Evolutionary conservation across 352 stramenopile genomes (phyloP), one percentile per base, ranked within the genome.

Genomic region (Lagenidium sp.): DNA sequence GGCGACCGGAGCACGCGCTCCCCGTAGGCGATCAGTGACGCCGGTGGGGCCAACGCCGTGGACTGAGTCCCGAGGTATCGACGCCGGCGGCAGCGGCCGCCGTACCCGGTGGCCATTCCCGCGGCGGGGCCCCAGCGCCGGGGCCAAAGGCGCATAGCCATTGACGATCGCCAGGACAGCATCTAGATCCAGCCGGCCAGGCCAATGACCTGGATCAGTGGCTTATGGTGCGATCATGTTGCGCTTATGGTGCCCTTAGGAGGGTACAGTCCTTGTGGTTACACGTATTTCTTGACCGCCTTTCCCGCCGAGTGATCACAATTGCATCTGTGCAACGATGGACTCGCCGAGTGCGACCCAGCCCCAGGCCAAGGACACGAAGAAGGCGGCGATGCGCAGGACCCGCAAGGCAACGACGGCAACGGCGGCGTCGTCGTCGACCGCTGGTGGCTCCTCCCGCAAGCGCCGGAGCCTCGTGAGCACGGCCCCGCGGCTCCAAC

Each of bases 11-110:
- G n/a, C 30, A 86, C 72, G n/a, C 63, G 65, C 44, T 66, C 58
- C 13, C 73, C 77, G 31, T 83, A 89, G 36, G 61, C 52, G 13
- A 89, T 41, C 8, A 88, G 55, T 29, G 75, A 88, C 45, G 81
- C 57, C 18, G 57, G 45, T 7, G 46, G 23, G 11, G 28, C 24
- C 3, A 31, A n/a, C n/a, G n/a, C n/a, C n/a, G n/a, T n/a, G n/a
- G n/a, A n/a, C n/a, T n/a, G n/a, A n/a, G n/a, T n/a, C n/a, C n/a
- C n/a, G n/a, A n/a, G n/a, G n/a, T 8, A 22, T 24, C 18, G 4
- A n/a, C 11, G 28, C 7, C 2, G 16, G 22, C 22, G 22, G 16
- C 11, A n/a, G 44, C 13, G n/a, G n/a, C n/a, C n/a, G n/a, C n/a
- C n/a, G n/a, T n/a, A n/a, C n/a, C n/a, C n/a, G n/a, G n/a, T n/a